Percentiles rank a stretch among this genome's conserved stretches.
phyloP scores from a whole-genome alignment of 768 basidiomycete species.

The Sporobolomyces roseus region DNA sequence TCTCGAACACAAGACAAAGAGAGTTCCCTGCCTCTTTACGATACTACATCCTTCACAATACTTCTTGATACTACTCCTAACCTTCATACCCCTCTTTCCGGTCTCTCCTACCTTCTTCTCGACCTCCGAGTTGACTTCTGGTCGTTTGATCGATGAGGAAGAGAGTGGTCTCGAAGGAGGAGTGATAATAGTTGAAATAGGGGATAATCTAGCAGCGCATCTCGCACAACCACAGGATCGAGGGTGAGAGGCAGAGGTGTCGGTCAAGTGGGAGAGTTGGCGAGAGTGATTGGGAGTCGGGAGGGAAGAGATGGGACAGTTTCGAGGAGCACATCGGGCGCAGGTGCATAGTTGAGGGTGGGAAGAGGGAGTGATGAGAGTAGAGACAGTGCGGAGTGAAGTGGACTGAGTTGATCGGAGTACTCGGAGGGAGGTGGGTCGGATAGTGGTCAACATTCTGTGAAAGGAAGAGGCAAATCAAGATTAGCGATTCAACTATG shows the following conservation, averaged over 20 bases:
- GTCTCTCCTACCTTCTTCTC: neutral
- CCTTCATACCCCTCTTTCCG: slow-evolving; percentile 72
- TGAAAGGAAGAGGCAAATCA: neutral
- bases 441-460: slow-evolving; percentile 11
- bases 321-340: slow-evolving; percentile 32
- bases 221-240: slow-evolving; percentile 33
- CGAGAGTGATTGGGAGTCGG: slow-evolving; percentile 4
- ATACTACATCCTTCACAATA: slow-evolving; percentile 89
- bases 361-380: slow-evolving; percentile 19
- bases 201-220: slow-evolving; percentile 1
- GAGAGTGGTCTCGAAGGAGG: slow-evolving; percentile 3
- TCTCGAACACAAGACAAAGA: slow-evolving; percentile 87
- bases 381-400: neutral
- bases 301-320: slow-evolving; percentile 15
- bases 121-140: neutral
- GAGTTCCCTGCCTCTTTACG: slow-evolving; percentile 80
- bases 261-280: slow-evolving; percentile 6
- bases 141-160: neutral
- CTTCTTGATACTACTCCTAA: slow-evolving; percentile 84
- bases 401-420: slow-evolving; percentile 4
- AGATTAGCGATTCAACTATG: too few relatives aligned
- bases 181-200: slow-evolving; percentile 2
- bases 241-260: slow-evolving; percentile 21
- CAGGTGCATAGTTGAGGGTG: slow-evolving; percentile 33
- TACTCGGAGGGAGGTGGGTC: neutral